Evolutionary conservation across 345 rosid species (phyloP), one percentile per base, ranked within the genome.

Genomic region (Salix caprea): DNA sequence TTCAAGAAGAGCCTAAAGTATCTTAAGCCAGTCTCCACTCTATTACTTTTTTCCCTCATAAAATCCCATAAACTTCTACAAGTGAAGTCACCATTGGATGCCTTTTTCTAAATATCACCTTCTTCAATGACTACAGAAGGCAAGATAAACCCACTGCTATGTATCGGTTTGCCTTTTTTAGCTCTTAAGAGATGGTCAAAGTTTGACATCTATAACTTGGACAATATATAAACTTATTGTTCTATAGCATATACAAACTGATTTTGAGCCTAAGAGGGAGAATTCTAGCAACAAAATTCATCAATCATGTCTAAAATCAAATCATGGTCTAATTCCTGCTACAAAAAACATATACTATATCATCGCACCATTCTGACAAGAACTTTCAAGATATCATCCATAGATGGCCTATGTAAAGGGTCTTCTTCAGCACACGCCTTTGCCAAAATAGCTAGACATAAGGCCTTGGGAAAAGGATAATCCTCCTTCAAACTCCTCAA

Each of bases 381-480:
- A 48, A 90, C 87, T 82, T 89, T 90, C 18, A 87, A 68, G 73
- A 83, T 83, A 60, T 89, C 90, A 75, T 87, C 84, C 82, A 83
- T 85, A 4, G 87, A 86, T 30, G 94, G 92, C 74, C 90, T 81
- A 58, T 80, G 87, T 50, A 77, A 68, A 78, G 91, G 92, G 34
- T 89, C 91, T 65, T 87, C 90, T 67, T 84, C 89, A 7, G 87
- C 81, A 65, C 92, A 86, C 9, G 91, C 88, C 85, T 84, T 86
- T 4, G 91, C 92, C 77, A 90, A 77, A 80, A 89, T 86, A 32
- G 87, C 84, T 26, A 90, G 77, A 72, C 90, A 86, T 32, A 89
- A 73, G 26, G 90, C 94, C 64, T 90, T 91, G 0, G 90, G 85
- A 7, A 87, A 82, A 6, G 87, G 81, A 62, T 85, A 87, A 65